These are phyloP conservation scores for Hypoxylon rubiginosum DNA, from an alignment of 2,329 filamentous ascomycete genomes.

Conservation along the genomic window DNA sequence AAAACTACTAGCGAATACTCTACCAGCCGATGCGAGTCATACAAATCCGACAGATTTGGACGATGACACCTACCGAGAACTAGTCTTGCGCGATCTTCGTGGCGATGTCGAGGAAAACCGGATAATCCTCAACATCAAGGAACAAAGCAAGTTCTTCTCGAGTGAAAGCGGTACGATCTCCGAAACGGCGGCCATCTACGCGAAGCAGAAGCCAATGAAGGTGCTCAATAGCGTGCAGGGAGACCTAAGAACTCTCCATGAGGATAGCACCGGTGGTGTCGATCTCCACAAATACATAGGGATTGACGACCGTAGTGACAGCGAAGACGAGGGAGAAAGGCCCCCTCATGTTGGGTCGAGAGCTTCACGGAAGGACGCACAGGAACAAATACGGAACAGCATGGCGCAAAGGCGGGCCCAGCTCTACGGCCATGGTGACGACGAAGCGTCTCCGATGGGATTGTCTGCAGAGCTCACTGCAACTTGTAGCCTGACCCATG, in stretches of 20 bases:
- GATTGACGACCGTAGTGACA: slow-evolving; percentile 77
- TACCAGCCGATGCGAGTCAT: slow-evolving; percentile 79
- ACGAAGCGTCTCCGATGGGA: slow-evolving; percentile 66
- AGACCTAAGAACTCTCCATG: slow-evolving; percentile 69
- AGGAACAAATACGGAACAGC: slow-evolving; percentile 75
- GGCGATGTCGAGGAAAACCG: slow-evolving; percentile 80
- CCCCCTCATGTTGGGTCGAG: slow-evolving; percentile 76
- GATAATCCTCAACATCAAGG: slow-evolving; percentile 87
- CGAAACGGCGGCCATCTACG: slow-evolving; percentile 67
- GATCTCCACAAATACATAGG: slow-evolving; percentile 75
- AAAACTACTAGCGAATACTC: slow-evolving; percentile 91
- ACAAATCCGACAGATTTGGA: slow-evolving; percentile 76
- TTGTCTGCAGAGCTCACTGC: slow-evolving; percentile 69
- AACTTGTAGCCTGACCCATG: slow-evolving; percentile 79
- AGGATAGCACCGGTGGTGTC: slow-evolving; percentile 64
- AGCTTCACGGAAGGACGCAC: slow-evolving; percentile 72
- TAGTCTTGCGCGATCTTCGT: slow-evolving; percentile 84
- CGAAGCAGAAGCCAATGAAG: slow-evolving; percentile 76
- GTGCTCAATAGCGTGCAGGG: slow-evolving; percentile 74
- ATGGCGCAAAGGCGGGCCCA: slow-evolving; percentile 73
- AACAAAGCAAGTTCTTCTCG: slow-evolving; percentile 87
- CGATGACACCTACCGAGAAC: slow-evolving; percentile 78
- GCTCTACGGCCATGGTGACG: slow-evolving; percentile 65
- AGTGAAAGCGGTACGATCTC: slow-evolving; percentile 65
- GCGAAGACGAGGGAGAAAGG: slow-evolving; percentile 71